Conservation (phyloP, 2,329 filamentous ascomycete species). For the Aspergillus amoenus region DNA sequence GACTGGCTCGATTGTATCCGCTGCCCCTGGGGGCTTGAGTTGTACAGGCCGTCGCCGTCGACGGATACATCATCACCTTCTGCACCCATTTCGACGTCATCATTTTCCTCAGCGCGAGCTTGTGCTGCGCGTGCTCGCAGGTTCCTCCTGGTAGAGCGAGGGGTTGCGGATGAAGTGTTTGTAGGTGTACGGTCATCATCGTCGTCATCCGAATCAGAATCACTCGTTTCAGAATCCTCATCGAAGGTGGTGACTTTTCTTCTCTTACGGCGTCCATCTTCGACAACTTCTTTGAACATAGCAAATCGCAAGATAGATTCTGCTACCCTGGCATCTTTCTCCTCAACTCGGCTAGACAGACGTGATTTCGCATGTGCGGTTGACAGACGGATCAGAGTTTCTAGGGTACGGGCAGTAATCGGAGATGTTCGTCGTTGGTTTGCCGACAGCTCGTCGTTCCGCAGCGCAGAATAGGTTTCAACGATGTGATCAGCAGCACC, state of each 20-base stretch:
- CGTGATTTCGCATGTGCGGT: conserved; percentile 94
- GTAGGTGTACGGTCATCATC: conserved; percentile 27
- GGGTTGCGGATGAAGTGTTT: conserved; percentile 28
- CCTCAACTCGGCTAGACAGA: conserved; percentile 82
- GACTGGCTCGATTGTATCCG: conserved; percentile 42
- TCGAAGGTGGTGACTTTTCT: conserved; percentile 71
- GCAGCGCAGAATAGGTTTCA: conserved; percentile 83
- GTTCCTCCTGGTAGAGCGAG: conserved; percentile 33
- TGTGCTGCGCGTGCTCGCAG: conserved; percentile 37
- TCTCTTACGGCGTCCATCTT: conserved; percentile 76
- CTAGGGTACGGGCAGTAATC: conserved; percentile 93
- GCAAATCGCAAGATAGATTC: conserved; percentile 91
- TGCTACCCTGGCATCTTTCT: conserved; percentile 82
- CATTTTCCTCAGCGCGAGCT: conserved; percentile 37
- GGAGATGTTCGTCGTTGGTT: conserved; percentile 92
- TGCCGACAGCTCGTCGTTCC: conserved; percentile 93
- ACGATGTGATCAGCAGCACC: conserved; percentile 90
- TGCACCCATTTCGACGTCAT: conserved; percentile 43
- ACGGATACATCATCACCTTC: conserved; percentile 54
- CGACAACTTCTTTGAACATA: conserved; percentile 91
- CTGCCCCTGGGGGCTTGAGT: conserved; percentile 48
- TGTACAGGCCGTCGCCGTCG: conserved; percentile 55
- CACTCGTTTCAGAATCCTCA: conserved; percentile 53
- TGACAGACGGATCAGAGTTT: conserved; percentile 96
- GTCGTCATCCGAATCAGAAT: conserved; percentile 40